Base-by-base conservation (phyloP, 2,329 filamentous ascomycete species). In the Fonsecaea erecta region DNA sequence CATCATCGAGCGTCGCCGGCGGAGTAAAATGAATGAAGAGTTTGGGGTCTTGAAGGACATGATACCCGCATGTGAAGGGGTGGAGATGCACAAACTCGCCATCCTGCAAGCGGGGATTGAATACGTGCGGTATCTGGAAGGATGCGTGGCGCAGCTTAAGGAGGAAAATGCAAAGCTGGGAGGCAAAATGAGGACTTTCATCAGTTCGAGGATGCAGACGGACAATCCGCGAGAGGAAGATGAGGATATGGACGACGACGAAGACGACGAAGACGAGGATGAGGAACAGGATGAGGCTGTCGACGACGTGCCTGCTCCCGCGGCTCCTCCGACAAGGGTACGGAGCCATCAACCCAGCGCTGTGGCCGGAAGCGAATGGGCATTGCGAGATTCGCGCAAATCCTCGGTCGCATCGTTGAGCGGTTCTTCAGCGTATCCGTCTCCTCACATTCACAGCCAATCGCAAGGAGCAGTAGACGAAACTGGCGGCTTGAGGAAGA, bases 1-100 rank as follows among this genome's bases (percentile, higher is more conserved):
- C 74, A 80, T 98, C 70, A 99, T 98, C 72, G 95, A 99, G 80
- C 84, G 95, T 52, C 83, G 94, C 64, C 83, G 95, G 72, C 84
- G 95, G 68, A 96, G 92, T 12, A 99, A 98, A 82, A 99, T 98
- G 94, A 98, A 99, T 72, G 94, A 98, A 76, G 95, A 98, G 79
- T 98, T 98, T 80, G 90, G 88, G 1, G 90, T 96, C 16, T 80
- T 98, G 70, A 98, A 98, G 79, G 86, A 90, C 73, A 93, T 99
- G 91, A 96, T 98, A 63, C 95, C 95, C 0, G 94, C 95, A 1
- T 98, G 95, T 77, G 88, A 86, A n/a, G 93, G 93, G 6, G 86
- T 89, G 71, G 94, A 98, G 74, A 98, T 98, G 95, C 95, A 98
- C 78, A 99, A 99, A 79, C 81, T 98, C 63, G 93, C 93, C 16